Conservation (phyloP, 129 eudicot species). For the Flaveria sonorensis region DNA sequence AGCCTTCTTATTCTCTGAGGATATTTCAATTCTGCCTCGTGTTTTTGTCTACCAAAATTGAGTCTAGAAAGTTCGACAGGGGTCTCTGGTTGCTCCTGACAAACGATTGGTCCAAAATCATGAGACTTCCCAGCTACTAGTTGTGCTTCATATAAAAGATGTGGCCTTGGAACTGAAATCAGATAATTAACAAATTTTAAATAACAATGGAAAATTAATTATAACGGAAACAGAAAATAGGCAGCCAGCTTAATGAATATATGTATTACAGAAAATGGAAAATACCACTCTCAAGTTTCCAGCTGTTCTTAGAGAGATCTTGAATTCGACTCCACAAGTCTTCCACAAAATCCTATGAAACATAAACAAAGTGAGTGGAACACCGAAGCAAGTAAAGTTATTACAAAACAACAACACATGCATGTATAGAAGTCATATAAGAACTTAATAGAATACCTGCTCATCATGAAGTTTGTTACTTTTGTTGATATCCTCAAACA, state of each 20-base stretch:
- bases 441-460: conserved; percentile 49
- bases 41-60: conserved; percentile 73
- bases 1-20: conserved; percentile 93
- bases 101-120: conserved; percentile 72
- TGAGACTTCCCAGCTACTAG: conserved; percentile 90
- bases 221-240: conserved; percentile 1
- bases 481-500: conserved; percentile 55
- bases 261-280: conserved; percentile 1
- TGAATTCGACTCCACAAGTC: conserved; percentile 90
- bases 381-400: not conserved
- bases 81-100: conserved; percentile 71
- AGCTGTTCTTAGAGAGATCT: conserved; percentile 76
- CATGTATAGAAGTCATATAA: not conserved
- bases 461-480: conserved; percentile 49
- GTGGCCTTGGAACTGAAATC: conserved; percentile 81
- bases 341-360: conserved; percentile 82
- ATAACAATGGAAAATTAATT: not conserved
- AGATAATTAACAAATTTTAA: not conserved
- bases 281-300: conserved; percentile 97
- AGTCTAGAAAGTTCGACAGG: conserved; percentile 50
- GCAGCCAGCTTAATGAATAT: not conserved
- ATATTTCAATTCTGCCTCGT: conserved; percentile 89
- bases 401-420: conserved; percentile 2
- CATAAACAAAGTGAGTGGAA: not conserved
- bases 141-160: conserved; percentile 86